These are phyloP conservation scores for Staphylotrichum longicolle DNA, from an alignment of 495 filamentous ascomycete species.

Conservation along the genomic window DNA sequence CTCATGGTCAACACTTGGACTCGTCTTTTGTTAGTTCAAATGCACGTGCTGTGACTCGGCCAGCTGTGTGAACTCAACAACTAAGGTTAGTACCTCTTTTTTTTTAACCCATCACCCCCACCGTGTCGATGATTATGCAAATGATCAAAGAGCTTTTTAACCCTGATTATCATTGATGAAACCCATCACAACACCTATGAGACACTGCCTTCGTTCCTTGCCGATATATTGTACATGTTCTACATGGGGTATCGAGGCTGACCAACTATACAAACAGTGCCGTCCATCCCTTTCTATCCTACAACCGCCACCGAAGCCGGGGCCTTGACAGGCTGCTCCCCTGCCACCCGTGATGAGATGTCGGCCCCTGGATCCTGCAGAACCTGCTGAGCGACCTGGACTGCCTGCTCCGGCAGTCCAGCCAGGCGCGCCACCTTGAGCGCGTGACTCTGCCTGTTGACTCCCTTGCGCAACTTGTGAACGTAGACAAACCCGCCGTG, in stretches of 20 bases:
- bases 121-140: slow-evolving; percentile 52
- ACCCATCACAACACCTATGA: slow-evolving; percentile 51
- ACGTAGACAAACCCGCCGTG: slow-evolving; percentile 75
- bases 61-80: neutral
- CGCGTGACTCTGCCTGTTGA: slow-evolving; percentile 85
- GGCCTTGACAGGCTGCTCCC: neutral
- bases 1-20: slow-evolving; percentile 22
- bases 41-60: slow-evolving; percentile 10
- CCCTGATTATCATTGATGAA: slow-evolving; percentile 49
- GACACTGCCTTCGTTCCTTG: slow-evolving; percentile 35
- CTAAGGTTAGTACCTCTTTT: slow-evolving; percentile 46
- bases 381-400: slow-evolving; percentile 53
- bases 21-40: slow-evolving; percentile 1
- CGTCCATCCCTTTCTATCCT: neutral
- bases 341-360: slow-evolving; percentile 2
- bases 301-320: slow-evolving; percentile 4
- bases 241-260: slow-evolving; percentile 35
- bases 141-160: slow-evolving; percentile 57
- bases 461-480: slow-evolving; percentile 73
- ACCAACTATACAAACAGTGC: slow-evolving; percentile 21
- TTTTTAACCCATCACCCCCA: neutral
- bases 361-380: slow-evolving; percentile 30
- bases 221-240: slow-evolving; percentile 16
- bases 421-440: slow-evolving; percentile 88
- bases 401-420: slow-evolving; percentile 62